phyloP scores from a whole-genome alignment of 2,329 filamentous ascomycete genomes.

The Ciborinia camelliae region DNA sequence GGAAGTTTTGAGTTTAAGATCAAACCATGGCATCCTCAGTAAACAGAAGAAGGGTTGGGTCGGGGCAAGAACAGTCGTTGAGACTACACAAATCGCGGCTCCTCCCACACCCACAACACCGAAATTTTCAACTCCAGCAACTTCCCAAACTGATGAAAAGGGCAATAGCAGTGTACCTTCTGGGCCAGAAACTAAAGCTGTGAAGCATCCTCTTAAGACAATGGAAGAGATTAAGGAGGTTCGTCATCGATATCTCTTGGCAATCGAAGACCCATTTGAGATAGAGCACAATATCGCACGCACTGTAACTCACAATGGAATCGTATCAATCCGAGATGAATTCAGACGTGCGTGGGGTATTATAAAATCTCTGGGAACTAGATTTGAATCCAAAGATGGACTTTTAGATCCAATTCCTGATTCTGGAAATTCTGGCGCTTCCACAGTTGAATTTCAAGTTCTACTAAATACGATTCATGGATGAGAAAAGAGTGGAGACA shows the following conservation, averaged over 20 bases:
- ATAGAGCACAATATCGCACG: slow-evolving; percentile 82
- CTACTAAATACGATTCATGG: slow-evolving; percentile 34
- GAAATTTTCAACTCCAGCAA: slow-evolving; percentile 10
- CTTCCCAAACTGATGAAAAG: not conserved
- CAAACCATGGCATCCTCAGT: slow-evolving; percentile 62
- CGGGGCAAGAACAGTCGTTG: slow-evolving; percentile 68
- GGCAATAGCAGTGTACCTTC: not conserved
- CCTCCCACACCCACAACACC: slow-evolving; percentile 29
- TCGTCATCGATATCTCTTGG: slow-evolving; percentile 77
- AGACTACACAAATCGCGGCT: slow-evolving; percentile 44
- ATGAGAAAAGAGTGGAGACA: not conserved
- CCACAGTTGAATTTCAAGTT: slow-evolving; percentile 24
- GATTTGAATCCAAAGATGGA: slow-evolving; percentile 29
- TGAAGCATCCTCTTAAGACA: slow-evolving; percentile 24
- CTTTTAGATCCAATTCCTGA: slow-evolving; percentile 28
- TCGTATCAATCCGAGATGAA: slow-evolving; percentile 78
- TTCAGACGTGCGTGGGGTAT: slow-evolving; percentile 78
- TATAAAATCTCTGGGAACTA: slow-evolving; percentile 51
- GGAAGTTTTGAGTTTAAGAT: slow-evolving; percentile 75
- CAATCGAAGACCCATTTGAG: slow-evolving; percentile 91
- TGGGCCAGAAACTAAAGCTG: slow-evolving; percentile 19
- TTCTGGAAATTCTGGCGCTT: slow-evolving; percentile 6
- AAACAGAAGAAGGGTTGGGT: slow-evolving; percentile 85
- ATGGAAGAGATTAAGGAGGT: slow-evolving; percentile 57
- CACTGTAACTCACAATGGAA: slow-evolving; percentile 79